Conservation (phyloP, 2,329 filamentous ascomycete species). For the Myriosclerotinia curreyana region DNA sequence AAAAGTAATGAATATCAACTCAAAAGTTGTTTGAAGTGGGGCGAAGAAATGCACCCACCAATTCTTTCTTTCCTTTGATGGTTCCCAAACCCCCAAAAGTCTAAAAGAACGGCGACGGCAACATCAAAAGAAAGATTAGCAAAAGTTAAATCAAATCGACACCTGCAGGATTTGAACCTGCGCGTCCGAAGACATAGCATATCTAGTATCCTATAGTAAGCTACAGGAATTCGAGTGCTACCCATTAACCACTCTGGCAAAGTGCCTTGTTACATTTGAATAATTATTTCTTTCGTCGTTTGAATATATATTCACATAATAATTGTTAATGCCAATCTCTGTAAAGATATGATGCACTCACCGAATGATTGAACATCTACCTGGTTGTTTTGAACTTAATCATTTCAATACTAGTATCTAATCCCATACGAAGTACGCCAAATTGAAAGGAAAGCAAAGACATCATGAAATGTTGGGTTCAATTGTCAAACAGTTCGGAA, state of each 20-base stretch:
- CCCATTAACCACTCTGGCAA: constrained; percentile 41
- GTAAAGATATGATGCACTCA: no score
- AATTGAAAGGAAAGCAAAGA: background rate
- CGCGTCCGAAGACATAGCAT: constrained; percentile 41
- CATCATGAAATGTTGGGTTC: background rate
- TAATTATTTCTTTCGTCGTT: rapidly evolving
- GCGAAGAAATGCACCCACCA: no score
- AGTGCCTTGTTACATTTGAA: constrained; percentile 23
- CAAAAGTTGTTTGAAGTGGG: no score
- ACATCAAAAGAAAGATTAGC: background rate
- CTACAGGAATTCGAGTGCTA: constrained; percentile 37
- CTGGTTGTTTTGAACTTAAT: no score
- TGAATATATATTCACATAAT: rapidly evolving
- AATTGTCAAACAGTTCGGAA: background rate
- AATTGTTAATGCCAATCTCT: rapidly evolving
- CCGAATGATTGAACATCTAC: no score
- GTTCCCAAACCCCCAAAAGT: background rate
- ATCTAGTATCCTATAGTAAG: constrained; percentile 26
- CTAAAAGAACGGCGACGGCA: background rate
- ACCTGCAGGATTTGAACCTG: constrained; percentile 40
- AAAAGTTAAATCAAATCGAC: constrained; percentile 16
- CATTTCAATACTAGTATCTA: no score
- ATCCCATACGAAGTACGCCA: no score
- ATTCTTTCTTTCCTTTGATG: no score
- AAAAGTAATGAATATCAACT: no score